phyloP scores from a whole-genome alignment of 805 yeast genomes.

The Myxozyma neglecta region DNA sequence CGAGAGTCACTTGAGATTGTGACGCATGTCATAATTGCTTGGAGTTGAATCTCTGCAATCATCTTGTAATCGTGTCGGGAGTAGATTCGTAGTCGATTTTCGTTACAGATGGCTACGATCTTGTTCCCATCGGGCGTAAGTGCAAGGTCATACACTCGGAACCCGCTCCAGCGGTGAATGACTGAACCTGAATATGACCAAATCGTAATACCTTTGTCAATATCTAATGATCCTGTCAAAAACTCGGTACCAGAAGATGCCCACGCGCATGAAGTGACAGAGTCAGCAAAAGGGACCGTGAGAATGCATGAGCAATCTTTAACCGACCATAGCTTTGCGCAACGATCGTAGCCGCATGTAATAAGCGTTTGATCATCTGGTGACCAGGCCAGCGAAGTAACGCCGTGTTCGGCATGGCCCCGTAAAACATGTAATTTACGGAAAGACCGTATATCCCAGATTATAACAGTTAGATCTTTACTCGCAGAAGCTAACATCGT shows the following conservation, averaged over 20 bases:
- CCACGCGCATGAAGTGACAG: slow-evolving; percentile 64
- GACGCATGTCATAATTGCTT: slow-evolving; percentile 64
- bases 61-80: slow-evolving; percentile 47
- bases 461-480: slow-evolving; percentile 59
- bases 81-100: slow-evolving; percentile 60
- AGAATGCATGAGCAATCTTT: slow-evolving; percentile 24
- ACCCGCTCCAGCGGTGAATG: slow-evolving; percentile 40
- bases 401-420: slow-evolving; percentile 39
- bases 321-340: slow-evolving; percentile 69
- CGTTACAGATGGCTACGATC: slow-evolving; percentile 65
- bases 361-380: slow-evolving; percentile 65
- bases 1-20: slow-evolving; percentile 58
- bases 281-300: slow-evolving; percentile 34
- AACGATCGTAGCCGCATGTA: slow-evolving; percentile 70
- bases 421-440: slow-evolving; percentile 30
- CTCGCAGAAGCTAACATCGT: slow-evolving; percentile 74
- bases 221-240: slow-evolving; percentile 68
- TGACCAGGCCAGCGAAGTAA: slow-evolving; percentile 69
- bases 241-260: slow-evolving; percentile 57
- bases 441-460: slow-evolving; percentile 60
- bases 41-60: slow-evolving; percentile 51
- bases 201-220: slow-evolving; percentile 61
- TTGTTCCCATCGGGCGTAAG: slow-evolving; percentile 63
- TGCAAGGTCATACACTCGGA: slow-evolving; percentile 66
- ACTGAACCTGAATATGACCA: slow-evolving; percentile 44